Percentiles rank a stretch among this genome's conserved stretches.
Conservation (phyloP, 306 rosid species). For the Cotoneaster glaucophyllus region DNA sequence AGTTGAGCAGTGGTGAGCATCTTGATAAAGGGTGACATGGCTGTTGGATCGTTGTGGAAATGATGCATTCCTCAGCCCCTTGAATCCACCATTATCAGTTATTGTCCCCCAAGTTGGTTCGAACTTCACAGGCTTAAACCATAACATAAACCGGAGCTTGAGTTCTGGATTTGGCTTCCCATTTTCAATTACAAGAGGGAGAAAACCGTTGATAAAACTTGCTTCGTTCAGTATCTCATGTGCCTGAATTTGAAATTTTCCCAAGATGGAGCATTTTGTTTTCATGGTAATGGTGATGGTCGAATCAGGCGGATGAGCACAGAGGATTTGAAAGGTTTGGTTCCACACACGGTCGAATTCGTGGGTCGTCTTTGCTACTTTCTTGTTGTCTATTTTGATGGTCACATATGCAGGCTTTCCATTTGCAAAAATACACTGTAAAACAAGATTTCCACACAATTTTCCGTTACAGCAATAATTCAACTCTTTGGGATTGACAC, state of each 20-base stretch:
- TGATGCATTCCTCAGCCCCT: slow-evolving; percentile 60
- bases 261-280: slow-evolving; percentile 58
- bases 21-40: slow-evolving; percentile 83
- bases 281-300: slow-evolving; percentile 52
- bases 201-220: slow-evolving; percentile 58
- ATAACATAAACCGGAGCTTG: slow-evolving; percentile 60
- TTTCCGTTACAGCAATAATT: background rate
- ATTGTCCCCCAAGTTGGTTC: slow-evolving; percentile 66
- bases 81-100: slow-evolving; percentile 46
- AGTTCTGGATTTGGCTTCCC: slow-evolving; percentile 60
- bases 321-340: slow-evolving; percentile 73
- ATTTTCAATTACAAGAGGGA: slow-evolving; percentile 65
- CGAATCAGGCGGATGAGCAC: slow-evolving; percentile 65
- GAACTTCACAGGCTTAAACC: slow-evolving; percentile 73
- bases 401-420: slow-evolving; percentile 74
- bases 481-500: slow-evolving; percentile 2
- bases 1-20: slow-evolving; percentile 67
- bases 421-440: slow-evolving; percentile 52
- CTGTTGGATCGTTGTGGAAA: slow-evolving; percentile 75
- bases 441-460: background rate
- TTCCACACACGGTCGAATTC: slow-evolving; percentile 75
- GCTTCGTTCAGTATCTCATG: slow-evolving; percentile 40
- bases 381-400: slow-evolving; percentile 49
- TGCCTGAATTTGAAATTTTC: slow-evolving; percentile 62
- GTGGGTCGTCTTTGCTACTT: slow-evolving; percentile 52